Conservation (phyloP, 1,284 basidiomycete species). For the Ustilago lituana region DNA sequence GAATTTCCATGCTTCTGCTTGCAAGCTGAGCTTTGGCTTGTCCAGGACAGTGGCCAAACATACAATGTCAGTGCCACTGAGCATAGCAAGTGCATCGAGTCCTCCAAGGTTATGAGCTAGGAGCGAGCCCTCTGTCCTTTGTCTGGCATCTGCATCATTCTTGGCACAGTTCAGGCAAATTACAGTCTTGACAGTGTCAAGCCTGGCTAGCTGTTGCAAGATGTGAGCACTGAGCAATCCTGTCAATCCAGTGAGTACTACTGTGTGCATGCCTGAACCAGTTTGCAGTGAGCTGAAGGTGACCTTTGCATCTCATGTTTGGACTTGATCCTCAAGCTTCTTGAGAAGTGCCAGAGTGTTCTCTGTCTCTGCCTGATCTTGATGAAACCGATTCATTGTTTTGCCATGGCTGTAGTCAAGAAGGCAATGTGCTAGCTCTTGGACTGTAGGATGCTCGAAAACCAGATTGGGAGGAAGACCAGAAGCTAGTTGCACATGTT, state of each 20-base stretch:
- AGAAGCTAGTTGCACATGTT: neutral
- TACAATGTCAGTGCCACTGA: neutral
- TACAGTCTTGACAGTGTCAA: slow-evolving; percentile 2
- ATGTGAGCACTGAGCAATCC: slow-evolving; percentile 45
- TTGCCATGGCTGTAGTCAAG: slow-evolving; percentile 3
- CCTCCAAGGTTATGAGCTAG: slow-evolving; percentile 2
- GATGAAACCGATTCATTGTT: neutral
- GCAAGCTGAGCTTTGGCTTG: slow-evolving; percentile 18
- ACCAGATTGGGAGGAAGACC: slow-evolving; percentile 67
- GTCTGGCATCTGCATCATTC: slow-evolving; percentile 14
- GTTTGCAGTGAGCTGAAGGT: neutral
- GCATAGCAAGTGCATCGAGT: neutral
- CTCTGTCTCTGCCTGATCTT: slow-evolving; percentile 59
- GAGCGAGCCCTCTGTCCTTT: slow-evolving; percentile 22
- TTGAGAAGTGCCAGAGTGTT: neutral
- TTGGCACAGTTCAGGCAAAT: slow-evolving; percentile 25
- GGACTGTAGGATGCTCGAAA: slow-evolving; percentile 70
- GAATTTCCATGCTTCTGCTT: neutral
- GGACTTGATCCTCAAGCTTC: slow-evolving; percentile 5
- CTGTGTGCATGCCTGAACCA: neutral
- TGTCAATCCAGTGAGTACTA: slow-evolving; percentile 50
- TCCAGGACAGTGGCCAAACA: slow-evolving; percentile 20
- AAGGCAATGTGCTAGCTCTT: slow-evolving; percentile 61
- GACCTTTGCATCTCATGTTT: neutral
- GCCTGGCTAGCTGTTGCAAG: slow-evolving; percentile 20